Conservation (phyloP, 345 rosid genomes). For the Sonneratia caseolaris region DNA sequence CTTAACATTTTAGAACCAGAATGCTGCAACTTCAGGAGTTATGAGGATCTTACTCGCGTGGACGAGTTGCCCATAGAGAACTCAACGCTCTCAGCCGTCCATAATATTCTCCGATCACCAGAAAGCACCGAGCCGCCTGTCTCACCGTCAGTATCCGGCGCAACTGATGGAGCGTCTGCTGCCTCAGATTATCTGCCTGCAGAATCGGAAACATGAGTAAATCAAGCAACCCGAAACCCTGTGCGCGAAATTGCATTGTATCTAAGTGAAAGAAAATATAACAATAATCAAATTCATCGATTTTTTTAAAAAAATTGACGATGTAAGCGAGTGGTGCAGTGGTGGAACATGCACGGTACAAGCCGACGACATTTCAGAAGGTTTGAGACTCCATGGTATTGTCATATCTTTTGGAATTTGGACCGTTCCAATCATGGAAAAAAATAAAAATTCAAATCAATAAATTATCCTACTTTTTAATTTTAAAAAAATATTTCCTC, state of each 20-base stretch:
- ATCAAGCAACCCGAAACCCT: too few species aligned
- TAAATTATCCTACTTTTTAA: too few species aligned
- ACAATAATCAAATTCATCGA: neutral
- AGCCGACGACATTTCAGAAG: conserved; percentile 15
- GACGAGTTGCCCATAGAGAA: conserved; percentile 86
- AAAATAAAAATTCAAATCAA: neutral
- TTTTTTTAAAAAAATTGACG: too few species aligned
- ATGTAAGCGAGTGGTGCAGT: neutral
- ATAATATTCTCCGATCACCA: conserved; percentile 83
- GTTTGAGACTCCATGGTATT: conserved; percentile 10
- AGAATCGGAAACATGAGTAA: neutral
- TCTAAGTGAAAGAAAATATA: neutral
- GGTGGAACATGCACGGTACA: conserved; percentile 4
- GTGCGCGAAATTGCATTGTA: neutral
- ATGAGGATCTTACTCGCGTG: conserved; percentile 63
- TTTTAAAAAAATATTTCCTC: neutral
- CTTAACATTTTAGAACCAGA: neutral
- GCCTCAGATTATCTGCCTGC: conserved; percentile 92
- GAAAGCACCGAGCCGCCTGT: conserved; percentile 80
- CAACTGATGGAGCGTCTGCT: conserved; percentile 83
- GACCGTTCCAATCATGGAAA: conserved; percentile 27
- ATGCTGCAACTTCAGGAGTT: too few species aligned
- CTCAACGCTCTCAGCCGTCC: conserved; percentile 83
- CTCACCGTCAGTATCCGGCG: conserved; percentile 69
- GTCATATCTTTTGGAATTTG: conserved; percentile 19